Evolutionary conservation across 306 rosid species (phyloP), one percentile per base, ranked within the genome.

Genomic region (Cucurbita maxima): DNA sequence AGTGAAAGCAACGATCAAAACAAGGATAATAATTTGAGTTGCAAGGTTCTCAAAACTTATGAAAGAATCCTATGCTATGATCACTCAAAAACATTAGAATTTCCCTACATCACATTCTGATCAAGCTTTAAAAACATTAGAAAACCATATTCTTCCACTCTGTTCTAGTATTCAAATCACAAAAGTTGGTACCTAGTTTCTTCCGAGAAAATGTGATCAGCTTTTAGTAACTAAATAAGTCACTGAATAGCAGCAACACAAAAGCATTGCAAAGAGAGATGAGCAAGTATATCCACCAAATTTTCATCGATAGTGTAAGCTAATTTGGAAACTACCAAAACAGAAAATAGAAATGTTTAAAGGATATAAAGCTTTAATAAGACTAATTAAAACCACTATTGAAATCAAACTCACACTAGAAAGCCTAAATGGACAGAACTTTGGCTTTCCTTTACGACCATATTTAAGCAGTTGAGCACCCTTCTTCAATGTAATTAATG

Each of bases 361-460:
- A 18, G 74, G 45, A 69, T 69, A 25, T 22, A 45, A 25, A 70
- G 13, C 11, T 47, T 71, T 38, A 48, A 63, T 60, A 74, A 19
- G 37, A 72, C 68, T 1, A n/a, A 52, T 13, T 15, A 60, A 54
- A 52, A 79, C 19, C 71, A 41, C 60, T 74, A 54, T 77, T 58
- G 76, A 47, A 81, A 44, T 73, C 51, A 71, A 78, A 85, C 92
- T 86, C 84, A 94, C 99, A 82, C 71, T 81, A 55, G 97, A 94
- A 79, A 91, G 90, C 84, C 90, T 87, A 84, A 94, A 87, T 11
- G 95, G 91, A 80, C 89, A 94, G 82, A 91, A 94, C 89, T 94
- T 94, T 64, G 99, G 99, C 82, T 94, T 94, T 83, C 99, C 99
- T 82, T 94, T 91, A 45, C 97, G 96, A 84, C 99, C 99, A 91